Conservation (phyloP, 345 rosid species). For the Pugionium cornutum region DNA sequence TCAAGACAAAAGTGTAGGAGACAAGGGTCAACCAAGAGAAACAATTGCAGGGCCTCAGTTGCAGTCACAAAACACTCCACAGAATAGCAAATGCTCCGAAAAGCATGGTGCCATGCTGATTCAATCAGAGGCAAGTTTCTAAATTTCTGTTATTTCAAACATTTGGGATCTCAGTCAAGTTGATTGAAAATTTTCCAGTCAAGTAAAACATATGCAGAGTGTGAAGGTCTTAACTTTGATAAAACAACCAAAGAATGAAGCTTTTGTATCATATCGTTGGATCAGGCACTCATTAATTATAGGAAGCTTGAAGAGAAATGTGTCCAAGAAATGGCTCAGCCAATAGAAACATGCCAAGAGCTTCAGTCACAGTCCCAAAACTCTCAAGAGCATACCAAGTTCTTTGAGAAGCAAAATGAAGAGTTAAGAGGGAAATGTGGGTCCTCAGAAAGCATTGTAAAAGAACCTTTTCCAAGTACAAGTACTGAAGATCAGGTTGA, state of each 20-base stretch:
- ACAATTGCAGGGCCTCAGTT: conserved; percentile 49
- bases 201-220: conserved; percentile 48
- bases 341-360: conserved; percentile 44
- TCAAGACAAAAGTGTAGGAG: conserved; percentile 50
- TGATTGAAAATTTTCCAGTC: conserved; percentile 42
- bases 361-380: conserved; percentile 44
- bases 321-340: conserved; percentile 41
- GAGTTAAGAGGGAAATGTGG: conserved; percentile 50
- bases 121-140: conserved; percentile 28
- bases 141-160: neutral
- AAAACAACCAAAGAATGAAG: conserved; percentile 65
- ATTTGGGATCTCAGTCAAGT: conserved; percentile 39
- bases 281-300: conserved; percentile 54
- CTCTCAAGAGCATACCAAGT: conserved; percentile 40
- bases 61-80: conserved; percentile 42
- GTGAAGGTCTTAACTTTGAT: conserved; percentile 48
- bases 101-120: conserved; percentile 37
- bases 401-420: conserved; percentile 48
- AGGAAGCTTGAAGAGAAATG: conserved; percentile 52
- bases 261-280: conserved; percentile 54
- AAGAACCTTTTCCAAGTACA: conserved; percentile 37
- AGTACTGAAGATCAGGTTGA: conserved; percentile 46
- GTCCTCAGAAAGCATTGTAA: conserved; percentile 43
- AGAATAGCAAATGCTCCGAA: conserved; percentile 38
- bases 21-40: conserved; percentile 45